Base-by-base conservation (phyloP, 169 alveolate species). In the Plasmodium yoelii region DNA sequence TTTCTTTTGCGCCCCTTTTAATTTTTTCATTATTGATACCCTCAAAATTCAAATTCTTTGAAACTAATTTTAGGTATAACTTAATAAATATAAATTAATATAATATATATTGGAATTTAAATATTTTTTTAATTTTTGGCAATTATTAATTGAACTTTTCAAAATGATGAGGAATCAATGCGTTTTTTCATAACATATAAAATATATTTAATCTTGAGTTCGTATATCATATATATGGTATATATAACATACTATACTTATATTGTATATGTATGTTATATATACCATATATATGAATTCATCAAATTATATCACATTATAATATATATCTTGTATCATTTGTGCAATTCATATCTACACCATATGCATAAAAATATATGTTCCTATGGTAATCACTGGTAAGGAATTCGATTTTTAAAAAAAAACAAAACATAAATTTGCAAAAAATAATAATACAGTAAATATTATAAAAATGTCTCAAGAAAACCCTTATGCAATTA, bases 401-500 rank as follows among this genome's bases (percentile, higher is more conserved):
- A 73, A 57, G 72, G 87, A 57, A 26, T 59, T 57, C 42, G 49
- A n/a, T 73, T 73, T 59, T 24, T 26, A 44, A 42, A 73, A 1
- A 67, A 22, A 53, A 68, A 19, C 9, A 51, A 51, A 51, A 51
- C n/a, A 51, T 26, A 26, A 26, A 63, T 26, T 26, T 68, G 39
- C 39, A 15, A 15, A 51, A 15, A 13, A 51, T 13, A 51, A 51
- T 12, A 51, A 51, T 51, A 51, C 59, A 15, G 59, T 51, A 51
- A 51, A 51, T 13, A 13, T 6, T 26, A 19, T 19, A 74, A 74
- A 70, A 59, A 75, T 75, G 88, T 75, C 88, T 26, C 73, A 55
- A 75, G 88, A 75, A 47, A 75, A 60, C 9, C 9, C 39, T 18
- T 73, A 75, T 60, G 74, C 24, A 44, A 65, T 61, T 60, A 28